Base-by-base conservation (phyloP, 495 filamentous ascomycete genomes). In the Opeltia flavorubescens region DNA sequence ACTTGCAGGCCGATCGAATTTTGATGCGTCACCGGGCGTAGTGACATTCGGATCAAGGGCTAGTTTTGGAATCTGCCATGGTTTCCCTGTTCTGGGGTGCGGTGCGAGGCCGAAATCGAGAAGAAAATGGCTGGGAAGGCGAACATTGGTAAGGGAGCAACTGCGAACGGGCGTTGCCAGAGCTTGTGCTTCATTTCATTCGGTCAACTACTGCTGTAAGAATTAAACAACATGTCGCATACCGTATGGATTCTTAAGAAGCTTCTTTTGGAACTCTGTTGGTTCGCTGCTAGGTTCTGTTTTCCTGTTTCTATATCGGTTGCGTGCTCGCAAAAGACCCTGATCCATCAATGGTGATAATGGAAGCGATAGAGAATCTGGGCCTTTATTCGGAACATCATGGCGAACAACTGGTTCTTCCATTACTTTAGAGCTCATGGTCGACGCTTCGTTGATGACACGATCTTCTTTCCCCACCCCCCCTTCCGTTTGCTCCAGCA, bases 111-210 rank as follows among this genome's bases (percentile, higher is more conserved):
- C 68, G 56, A 84, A 83, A 24, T 73, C 66, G 27, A 78, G 72
- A 11, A 88, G 63, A 45, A 94, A 76, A 47, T 66, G 74, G 3
- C 50, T 64, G 0, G 88, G 88, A 1, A 89, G 54, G 2, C 69
- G 55, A 1, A 58, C 54, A 0, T 55, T 57, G 6, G 84, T 82
- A n/a, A 76, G 31, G 2, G 60, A 28, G 59, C 85, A 93, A 50
- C 60, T 56, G 26, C 88, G 77, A 13, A 76, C 31, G 0, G 80
- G 77, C 0, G 75, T 77, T 13, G 80, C 83, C 5, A 95, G 72
- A 9, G 81, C 78, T 17, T 67, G 65, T 15, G 75, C 69, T 71
- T 51, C 62, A 44, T 56, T 17, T 11, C 47, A 28, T 27, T 55
- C 63, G 65, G 63, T 52, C 48, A 51, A 31, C 53, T 51, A 26